Percentiles rank a stretch among this genome's conserved stretches.
Evolutionary conservation across 106 monocot genomes (phyloP).

Genomic region (Allium cepa): DNA sequence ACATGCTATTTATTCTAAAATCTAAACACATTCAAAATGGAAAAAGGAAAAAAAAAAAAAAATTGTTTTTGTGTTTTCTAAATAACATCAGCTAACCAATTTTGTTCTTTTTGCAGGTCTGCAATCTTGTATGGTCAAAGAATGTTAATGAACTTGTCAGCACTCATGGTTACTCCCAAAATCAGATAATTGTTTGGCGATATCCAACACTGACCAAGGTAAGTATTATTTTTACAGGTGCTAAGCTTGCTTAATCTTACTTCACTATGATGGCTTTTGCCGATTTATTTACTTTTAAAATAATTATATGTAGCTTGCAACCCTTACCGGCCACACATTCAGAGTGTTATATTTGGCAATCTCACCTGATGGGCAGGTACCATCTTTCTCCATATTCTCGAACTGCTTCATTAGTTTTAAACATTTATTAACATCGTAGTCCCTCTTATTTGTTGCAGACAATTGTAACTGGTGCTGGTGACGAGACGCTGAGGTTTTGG

Average conservation of each 20-base stretch:
- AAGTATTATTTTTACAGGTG: background rate
- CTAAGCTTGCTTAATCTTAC: background rate
- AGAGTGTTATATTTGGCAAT: slow-evolving; percentile 87
- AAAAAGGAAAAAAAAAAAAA: too few species aligned
- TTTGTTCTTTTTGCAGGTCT: slow-evolving; percentile 38
- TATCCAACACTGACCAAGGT: slow-evolving; percentile 93
- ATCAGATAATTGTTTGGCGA: slow-evolving; percentile 95
- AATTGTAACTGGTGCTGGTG: slow-evolving; percentile 94
- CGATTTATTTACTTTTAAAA: background rate
- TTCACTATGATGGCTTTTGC: background rate
- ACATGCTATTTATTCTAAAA: too few species aligned
- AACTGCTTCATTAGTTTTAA: background rate
- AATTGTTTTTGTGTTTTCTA: too few species aligned
- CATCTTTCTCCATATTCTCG: background rate
- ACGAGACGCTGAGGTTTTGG: slow-evolving; percentile 93
- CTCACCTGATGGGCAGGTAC: slow-evolving; percentile 93
- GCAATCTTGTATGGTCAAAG: slow-evolving; percentile 96
- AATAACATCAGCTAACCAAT: background rate
- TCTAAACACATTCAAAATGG: too few species aligned
- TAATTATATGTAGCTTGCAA: slow-evolving; percentile 51
- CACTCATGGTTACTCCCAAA: slow-evolving; percentile 95
- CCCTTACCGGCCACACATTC: slow-evolving; percentile 81
- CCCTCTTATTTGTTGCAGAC: slow-evolving; percentile 39
- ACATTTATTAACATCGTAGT: background rate
- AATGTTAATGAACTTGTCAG: slow-evolving; percentile 96